Conservation (phyloP, 1,139 yeast genomes). For the Arxiozyma heterogenica region DNA sequence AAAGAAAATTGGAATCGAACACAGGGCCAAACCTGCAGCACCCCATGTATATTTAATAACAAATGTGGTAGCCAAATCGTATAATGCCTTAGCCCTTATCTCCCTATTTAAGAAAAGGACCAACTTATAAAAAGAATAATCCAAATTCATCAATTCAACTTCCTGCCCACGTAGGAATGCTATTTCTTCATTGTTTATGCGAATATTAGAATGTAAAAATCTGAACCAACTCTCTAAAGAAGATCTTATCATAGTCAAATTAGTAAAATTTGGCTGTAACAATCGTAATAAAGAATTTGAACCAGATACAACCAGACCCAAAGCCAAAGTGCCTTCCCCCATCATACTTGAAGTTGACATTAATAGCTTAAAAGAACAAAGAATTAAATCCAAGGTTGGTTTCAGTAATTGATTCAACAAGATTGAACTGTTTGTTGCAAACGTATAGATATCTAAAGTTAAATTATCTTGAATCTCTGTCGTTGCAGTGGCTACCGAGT, state of each 20-base stretch:
- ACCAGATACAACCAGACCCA: constrained; percentile 73
- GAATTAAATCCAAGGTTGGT: constrained; percentile 70
- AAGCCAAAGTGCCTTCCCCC: constrained; percentile 76
- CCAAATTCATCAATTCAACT: constrained; percentile 70
- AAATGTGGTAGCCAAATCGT: constrained; percentile 71
- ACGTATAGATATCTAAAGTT: constrained; percentile 54
- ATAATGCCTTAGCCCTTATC: constrained; percentile 64
- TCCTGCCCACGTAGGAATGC: constrained; percentile 78
- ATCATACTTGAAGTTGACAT: constrained; percentile 55
- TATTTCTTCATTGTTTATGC: constrained; percentile 74
- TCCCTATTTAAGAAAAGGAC: constrained; percentile 74
- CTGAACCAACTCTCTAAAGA: constrained; percentile 80
- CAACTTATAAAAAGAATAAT: constrained; percentile 70
- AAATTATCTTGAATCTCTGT: constrained; percentile 27
- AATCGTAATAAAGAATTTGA: constrained; percentile 66
- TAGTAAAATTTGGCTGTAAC: constrained; percentile 87
- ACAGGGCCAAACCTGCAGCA: constrained; percentile 80
- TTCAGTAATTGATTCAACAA: constrained; percentile 82
- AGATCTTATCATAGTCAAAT: constrained; percentile 68
- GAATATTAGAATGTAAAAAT: constrained; percentile 71
- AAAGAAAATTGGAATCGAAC: constrained; percentile 83
- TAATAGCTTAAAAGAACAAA: constrained; percentile 70
- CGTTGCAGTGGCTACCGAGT: constrained; percentile 21
- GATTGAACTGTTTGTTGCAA: constrained; percentile 61
- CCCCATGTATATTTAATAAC: constrained; percentile 93